Evolutionary conservation across 106 monocot genomes (phyloP), one percentile per base, ranked within the genome.

Genomic region (Platanthera guangdongensis): DNA sequence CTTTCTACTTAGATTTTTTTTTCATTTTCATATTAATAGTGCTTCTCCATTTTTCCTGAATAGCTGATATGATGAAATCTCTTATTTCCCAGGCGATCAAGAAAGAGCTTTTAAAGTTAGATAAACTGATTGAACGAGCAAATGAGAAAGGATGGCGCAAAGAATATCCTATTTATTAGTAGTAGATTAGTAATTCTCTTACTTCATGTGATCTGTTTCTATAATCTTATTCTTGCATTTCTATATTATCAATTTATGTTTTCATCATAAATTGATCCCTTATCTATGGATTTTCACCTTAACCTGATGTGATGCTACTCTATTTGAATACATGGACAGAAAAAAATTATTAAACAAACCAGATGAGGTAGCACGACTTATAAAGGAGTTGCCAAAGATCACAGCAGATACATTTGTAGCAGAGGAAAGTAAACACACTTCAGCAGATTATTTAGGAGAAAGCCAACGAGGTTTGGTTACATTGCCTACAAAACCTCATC

Each of bases 121-220:
- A 86, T 68, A 94, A 73, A 62, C 60, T 72, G 82, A 94, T 90
- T 57, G 84, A 88, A 57, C 69, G 79, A 60, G 90, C 93, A 68
- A 86, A 88, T 83, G 90, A 84, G 54, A 94, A 94, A 67, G 93
- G 93, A 22, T 90, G 93, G 93, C 82, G 88, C 48, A 65, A 73
- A 85, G 90, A 90, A 90, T 94, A 94, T 94, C 93, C 93, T 94
- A 90, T 53, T 4, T 39, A 39, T 39, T 39, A 39, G 39, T 3
- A 39, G 39, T 39, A 39, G 39, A 39, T 3, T 39, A 39, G 39
- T 39, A 39, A 7, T 21, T 72, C 72, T 55, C n/a, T 39, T 72
- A 16, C 7, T 22, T n/a, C 51, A 72, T 72, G 9, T 50, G 49
- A 21, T 16, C 9, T 9, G 4, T 72, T 50, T 7, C 49, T 21